Conservation (phyloP, 140 eudicot genomes). For the Anethum foeniculum region DNA sequence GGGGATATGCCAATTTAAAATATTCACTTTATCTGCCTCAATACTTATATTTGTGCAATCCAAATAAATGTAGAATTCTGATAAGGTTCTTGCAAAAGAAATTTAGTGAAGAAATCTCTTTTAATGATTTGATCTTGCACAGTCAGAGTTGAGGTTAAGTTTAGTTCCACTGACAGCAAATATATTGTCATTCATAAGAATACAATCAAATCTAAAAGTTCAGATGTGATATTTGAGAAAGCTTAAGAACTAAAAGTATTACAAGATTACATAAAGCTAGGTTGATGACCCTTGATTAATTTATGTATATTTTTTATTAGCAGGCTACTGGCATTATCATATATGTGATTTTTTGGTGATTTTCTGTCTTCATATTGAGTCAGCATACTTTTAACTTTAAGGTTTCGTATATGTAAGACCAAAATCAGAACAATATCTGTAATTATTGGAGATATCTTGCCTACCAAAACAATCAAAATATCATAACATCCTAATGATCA, state of each 20-base stretch:
- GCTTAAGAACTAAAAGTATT: background rate
- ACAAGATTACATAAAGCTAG: background rate
- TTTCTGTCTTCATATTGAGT: background rate
- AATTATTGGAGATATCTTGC: background rate
- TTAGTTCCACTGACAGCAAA: background rate
- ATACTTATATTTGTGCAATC: background rate
- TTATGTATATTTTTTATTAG: background rate
- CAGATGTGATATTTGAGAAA: background rate
- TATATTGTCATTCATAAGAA: background rate
- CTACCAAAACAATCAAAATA: background rate
- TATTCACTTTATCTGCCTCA: background rate
- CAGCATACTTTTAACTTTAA: background rate
- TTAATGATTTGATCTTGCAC: background rate
- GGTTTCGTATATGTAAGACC: background rate
- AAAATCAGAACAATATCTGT: background rate
- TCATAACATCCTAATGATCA: background rate
- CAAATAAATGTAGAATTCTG: background rate
- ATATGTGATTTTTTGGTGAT: background rate
- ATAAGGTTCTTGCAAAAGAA: background rate
- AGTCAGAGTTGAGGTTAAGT: background rate
- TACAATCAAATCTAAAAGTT: background rate
- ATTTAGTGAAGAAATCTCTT: background rate
- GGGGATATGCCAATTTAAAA: too few species aligned
- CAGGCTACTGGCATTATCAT: background rate
- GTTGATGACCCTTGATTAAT: background rate